phyloP scores from a whole-genome alignment of 2,329 filamentous ascomycete species.

The Fusarium tanahbumbuense region DNA sequence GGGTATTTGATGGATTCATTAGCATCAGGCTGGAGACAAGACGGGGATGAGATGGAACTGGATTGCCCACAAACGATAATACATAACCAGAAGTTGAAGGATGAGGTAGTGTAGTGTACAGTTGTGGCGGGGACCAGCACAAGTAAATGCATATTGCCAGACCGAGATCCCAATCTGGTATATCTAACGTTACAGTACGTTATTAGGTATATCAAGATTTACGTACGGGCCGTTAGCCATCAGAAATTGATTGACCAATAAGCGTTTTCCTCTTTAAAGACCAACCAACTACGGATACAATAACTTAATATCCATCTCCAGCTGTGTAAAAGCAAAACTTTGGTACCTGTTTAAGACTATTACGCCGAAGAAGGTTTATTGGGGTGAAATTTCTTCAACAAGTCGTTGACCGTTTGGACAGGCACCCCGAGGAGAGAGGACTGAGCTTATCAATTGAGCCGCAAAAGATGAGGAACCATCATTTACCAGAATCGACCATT shows the following conservation, averaged over 20 bases:
- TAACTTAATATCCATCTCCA: not conserved
- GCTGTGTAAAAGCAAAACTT: not conserved
- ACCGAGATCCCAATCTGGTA: slow-evolving; percentile 38
- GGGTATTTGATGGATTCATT: not conserved
- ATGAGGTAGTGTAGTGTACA: slow-evolving; percentile 9
- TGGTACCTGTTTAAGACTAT: not conserved
- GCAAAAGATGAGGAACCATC: not conserved
- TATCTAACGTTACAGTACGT: not conserved
- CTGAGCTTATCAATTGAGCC: not conserved
- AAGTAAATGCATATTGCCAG: slow-evolving; percentile 37
- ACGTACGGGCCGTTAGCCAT: slow-evolving; percentile 23
- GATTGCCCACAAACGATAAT: not conserved
- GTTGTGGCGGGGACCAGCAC: slow-evolving; percentile 1
- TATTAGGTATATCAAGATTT: slow-evolving; percentile 10
- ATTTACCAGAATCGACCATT: not conserved
- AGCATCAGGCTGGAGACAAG: slow-evolving; percentile 13
- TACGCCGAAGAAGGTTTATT: not conserved
- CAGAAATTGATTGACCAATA: slow-evolving; percentile 19
- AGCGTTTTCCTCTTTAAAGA: not conserved
- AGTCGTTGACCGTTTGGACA: not conserved
- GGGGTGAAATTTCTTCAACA: not conserved
- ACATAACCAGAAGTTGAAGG: not conserved
- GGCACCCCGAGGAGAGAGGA: not conserved
- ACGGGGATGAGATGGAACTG: slow-evolving; percentile 13
- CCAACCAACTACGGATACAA: not conserved